phyloP scores from a whole-genome alignment of 2,329 filamentous ascomycete species.

The Didymella sp. region DNA sequence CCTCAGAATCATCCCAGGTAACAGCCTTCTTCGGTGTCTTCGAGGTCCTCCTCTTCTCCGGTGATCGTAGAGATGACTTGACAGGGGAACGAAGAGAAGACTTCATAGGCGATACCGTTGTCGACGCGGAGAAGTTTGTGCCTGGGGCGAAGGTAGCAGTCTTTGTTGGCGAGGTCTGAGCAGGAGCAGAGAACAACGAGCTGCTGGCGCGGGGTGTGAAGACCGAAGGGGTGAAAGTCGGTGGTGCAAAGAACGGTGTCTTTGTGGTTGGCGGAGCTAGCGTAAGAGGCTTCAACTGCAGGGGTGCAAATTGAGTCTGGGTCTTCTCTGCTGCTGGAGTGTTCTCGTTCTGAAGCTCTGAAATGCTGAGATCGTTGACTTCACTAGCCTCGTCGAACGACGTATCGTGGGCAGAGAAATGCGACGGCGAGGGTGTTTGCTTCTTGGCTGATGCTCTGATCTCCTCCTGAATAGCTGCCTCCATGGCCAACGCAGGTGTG shows the following conservation, averaged over 20 bases:
- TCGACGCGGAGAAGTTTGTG: conserved; percentile 19
- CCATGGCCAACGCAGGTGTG: conserved; percentile 34
- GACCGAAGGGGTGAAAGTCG: conserved; percentile 17
- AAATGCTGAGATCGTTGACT: conserved; percentile 22
- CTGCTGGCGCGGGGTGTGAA: conserved; percentile 12
- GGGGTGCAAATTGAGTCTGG: conserved; percentile 11
- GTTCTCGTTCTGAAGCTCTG: conserved; percentile 22
- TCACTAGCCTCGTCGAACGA: conserved; percentile 29
- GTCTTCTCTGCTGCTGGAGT: conserved; percentile 21
- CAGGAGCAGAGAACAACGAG: conserved; percentile 11
- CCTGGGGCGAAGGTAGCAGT: conserved; percentile 8
- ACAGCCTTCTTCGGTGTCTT: conserved; percentile 50
- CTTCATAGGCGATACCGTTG: conserved; percentile 32
- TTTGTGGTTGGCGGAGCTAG: conserved; percentile 28
- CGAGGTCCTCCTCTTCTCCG: conserved; percentile 35
- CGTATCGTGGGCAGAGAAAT: conserved; percentile 19
- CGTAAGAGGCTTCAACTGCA: conserved; percentile 22
- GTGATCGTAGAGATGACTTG: conserved; percentile 49
- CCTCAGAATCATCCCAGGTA: conserved; percentile 39
- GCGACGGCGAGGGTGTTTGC: conserved; percentile 32
- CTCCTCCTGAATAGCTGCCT: conserved; percentile 36
- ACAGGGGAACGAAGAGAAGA: conserved; percentile 41
- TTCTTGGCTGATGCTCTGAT: conserved; percentile 38
- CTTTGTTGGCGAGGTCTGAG: conserved; percentile 16
- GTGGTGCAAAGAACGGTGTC: conserved; percentile 15